Evolutionary conservation across 2,329 filamentous ascomycete genomes (phyloP).

Genomic region (Neopestalotiopsis sp.): DNA sequence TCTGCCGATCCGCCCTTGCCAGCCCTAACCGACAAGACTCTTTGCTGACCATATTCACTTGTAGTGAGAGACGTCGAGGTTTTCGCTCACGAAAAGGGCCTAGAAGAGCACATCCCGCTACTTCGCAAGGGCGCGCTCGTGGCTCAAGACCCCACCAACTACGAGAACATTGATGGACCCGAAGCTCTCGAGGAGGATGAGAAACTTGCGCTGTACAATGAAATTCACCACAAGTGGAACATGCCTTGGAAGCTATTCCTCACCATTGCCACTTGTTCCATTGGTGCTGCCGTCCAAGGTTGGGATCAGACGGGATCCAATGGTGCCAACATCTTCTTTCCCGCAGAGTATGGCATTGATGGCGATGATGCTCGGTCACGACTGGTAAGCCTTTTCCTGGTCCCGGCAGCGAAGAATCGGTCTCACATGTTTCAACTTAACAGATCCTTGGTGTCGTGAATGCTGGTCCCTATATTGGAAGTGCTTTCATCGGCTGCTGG

Average conservation of each 20-base stretch:
- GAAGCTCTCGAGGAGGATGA: conserved; percentile 65
- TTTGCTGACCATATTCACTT: not conserved
- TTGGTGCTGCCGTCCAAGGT: conserved; percentile 73
- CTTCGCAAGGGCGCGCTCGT: conserved; percentile 75
- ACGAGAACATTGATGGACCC: conserved; percentile 63
- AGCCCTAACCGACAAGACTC: not conserved
- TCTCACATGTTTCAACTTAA: not conserved
- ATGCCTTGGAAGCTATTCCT: conserved; percentile 67
- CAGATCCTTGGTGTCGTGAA: conserved; percentile 65
- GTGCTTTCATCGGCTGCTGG: conserved; percentile 60
- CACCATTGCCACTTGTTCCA: conserved; percentile 71
- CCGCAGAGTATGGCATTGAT: conserved; percentile 57
- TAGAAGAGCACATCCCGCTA: conserved; percentile 62
- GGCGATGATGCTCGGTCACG: conserved; percentile 27
- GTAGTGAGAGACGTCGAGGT: conserved; percentile 55
- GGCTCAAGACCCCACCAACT: conserved; percentile 71
- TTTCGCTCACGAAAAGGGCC: conserved; percentile 66
- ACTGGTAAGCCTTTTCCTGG: conserved; percentile 32
- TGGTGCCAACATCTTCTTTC: conserved; percentile 68
- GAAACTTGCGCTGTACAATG: conserved; percentile 63
- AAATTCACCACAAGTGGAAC: conserved; percentile 72
- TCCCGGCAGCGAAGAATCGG: not conserved
- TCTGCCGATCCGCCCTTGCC: too few relatives aligned
- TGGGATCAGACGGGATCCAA: conserved; percentile 73
- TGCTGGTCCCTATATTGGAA: conserved; percentile 48